Conservation (phyloP, 2,329 filamentous ascomycete genomes). For the Thyridium curvatum region DNA sequence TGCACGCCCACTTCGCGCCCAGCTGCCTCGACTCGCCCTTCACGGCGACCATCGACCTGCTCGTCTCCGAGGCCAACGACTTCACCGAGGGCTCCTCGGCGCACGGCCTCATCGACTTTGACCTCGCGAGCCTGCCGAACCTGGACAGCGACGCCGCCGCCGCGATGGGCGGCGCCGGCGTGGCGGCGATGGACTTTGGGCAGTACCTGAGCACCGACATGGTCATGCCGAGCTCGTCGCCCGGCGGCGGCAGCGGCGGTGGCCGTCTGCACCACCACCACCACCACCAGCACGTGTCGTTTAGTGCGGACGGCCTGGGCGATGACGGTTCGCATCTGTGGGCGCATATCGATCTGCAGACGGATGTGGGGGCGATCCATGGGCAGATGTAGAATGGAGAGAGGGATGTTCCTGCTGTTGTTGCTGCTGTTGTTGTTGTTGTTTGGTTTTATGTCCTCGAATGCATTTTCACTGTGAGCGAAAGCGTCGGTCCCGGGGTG, state of each 20-base stretch:
- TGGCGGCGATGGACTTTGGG: constrained; percentile 37
- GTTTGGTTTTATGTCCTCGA: too few relatives aligned
- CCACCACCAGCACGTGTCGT: constrained; percentile 10
- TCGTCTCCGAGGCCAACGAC: constrained; percentile 51
- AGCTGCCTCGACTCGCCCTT: constrained; percentile 41
- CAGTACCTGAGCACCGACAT: constrained; percentile 40
- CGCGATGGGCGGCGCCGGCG: constrained; percentile 10
- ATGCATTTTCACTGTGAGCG: too few relatives aligned
- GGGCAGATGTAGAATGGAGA: too few relatives aligned
- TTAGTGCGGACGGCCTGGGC: constrained; percentile 13
- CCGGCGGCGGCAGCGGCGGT: constrained; percentile 18
- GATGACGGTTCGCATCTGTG: constrained; percentile 14
- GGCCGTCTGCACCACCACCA: constrained; percentile 6
- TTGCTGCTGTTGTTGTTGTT: too few relatives aligned
- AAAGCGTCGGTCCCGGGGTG: too few relatives aligned
- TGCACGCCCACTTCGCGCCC: constrained; percentile 23
- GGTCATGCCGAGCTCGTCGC: constrained; percentile 42
- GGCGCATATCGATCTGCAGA: constrained; percentile 9
- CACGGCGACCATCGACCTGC: constrained; percentile 55
- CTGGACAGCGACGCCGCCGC: constrained; percentile 26
- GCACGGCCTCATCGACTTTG: constrained; percentile 32
- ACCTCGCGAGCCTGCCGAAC: constrained; percentile 32
- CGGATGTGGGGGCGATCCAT: too few relatives aligned
- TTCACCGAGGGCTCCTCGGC: constrained; percentile 32
- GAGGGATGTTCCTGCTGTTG: too few relatives aligned